These are phyloP conservation scores for Whalleya microplaca DNA, from an alignment of 2,329 filamentous ascomycete genomes.

Conservation along the genomic window DNA sequence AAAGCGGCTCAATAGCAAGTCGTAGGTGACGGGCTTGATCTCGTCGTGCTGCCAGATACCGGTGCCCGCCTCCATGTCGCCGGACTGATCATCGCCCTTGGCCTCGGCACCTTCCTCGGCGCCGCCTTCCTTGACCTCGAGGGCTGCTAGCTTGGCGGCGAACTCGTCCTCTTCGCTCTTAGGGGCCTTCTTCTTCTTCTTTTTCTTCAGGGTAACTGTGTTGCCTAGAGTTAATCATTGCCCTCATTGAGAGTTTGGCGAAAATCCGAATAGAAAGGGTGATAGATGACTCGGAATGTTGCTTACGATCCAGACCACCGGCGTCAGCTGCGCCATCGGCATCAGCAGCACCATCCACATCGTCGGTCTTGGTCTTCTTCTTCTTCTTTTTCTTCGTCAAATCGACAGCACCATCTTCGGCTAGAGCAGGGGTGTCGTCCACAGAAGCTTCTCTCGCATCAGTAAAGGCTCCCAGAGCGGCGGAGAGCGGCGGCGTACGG, in stretches of 20 bases:
- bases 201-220: slow-evolving; percentile 81
- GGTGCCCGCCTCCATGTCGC: slow-evolving; percentile 84
- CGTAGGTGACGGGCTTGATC: slow-evolving; percentile 78
- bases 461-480: slow-evolving; percentile 60
- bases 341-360: slow-evolving; percentile 52
- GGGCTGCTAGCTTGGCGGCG: slow-evolving; percentile 63
- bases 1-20: slow-evolving; percentile 85
- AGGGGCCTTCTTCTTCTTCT: slow-evolving; percentile 55
- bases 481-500: slow-evolving; percentile 64
- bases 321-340: slow-evolving; percentile 64
- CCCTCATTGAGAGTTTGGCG: background rate
- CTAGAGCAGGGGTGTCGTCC: slow-evolving; percentile 37
- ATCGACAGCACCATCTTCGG: slow-evolving; percentile 64
- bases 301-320: slow-evolving; percentile 49
- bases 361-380: slow-evolving; percentile 59
- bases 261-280: background rate
- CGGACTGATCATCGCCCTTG: slow-evolving; percentile 60
- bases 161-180: slow-evolving; percentile 57
- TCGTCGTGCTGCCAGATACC: slow-evolving; percentile 89
- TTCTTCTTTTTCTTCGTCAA: slow-evolving; percentile 79
- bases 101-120: slow-evolving; percentile 50
- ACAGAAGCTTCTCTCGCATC: slow-evolving; percentile 49
- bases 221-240: background rate
- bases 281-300: background rate
- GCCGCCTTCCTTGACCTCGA: slow-evolving; percentile 66